Percentiles rank a stretch among this genome's conserved stretches.
phyloP scores from a whole-genome alignment of 208 protist genomes.

The Leishmania major region DNA sequence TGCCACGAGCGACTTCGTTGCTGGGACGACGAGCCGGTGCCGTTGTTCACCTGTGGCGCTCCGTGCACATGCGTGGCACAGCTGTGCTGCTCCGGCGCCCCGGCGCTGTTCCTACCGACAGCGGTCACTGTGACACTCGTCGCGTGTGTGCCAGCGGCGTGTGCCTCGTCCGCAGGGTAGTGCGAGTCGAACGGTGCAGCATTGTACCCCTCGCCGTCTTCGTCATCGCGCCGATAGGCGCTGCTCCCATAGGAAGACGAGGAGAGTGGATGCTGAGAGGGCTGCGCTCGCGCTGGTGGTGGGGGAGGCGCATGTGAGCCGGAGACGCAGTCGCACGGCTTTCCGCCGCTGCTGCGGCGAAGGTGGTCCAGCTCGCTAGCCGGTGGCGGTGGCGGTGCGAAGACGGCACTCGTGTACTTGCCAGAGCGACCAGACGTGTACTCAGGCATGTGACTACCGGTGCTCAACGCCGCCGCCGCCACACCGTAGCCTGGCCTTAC shows the following conservation, averaged over 20 bases:
- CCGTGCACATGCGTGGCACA: not conserved
- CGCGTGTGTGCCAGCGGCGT: not conserved
- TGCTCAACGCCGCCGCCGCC: not conserved
- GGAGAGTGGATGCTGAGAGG: not conserved
- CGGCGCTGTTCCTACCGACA: not conserved
- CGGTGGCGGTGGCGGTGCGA: not conserved
- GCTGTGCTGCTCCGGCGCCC: constrained; percentile 5
- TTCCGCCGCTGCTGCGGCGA: not conserved
- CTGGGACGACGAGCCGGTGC: not conserved
- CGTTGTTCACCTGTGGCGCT: not conserved
- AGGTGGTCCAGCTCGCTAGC: not conserved
- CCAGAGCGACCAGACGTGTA: constrained; percentile 25
- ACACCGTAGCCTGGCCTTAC: not conserved
- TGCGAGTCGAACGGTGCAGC: not conserved
- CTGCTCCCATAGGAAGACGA: not conserved
- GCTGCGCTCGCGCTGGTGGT: constrained; percentile 4
- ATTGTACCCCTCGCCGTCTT: not conserved
- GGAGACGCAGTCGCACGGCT: not conserved
- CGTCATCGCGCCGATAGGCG: not conserved
- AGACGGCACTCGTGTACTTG: constrained; percentile 12
- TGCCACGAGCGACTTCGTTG: not conserved
- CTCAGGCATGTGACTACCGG: constrained; percentile 6
- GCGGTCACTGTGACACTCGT: not conserved
- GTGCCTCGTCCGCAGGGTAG: not conserved
- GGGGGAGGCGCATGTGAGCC: not conserved